Evolutionary conservation across 1,284 basidiomycete species (phyloP).

Genomic region (Puccinia hordei): DNA sequence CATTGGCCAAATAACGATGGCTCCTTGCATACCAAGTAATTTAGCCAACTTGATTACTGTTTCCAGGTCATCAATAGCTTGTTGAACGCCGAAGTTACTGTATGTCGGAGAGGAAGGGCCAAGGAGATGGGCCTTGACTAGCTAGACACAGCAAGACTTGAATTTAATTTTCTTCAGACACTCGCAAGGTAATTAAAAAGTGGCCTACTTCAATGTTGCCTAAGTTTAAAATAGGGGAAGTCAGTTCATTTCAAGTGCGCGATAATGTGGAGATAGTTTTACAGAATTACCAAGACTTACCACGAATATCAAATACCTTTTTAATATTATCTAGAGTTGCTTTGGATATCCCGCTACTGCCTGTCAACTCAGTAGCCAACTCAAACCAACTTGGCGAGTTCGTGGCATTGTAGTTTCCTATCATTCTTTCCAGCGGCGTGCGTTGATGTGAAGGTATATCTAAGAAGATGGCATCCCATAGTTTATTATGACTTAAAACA

Average conservation of each 20-base stretch:
- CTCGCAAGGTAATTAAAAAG: not conserved
- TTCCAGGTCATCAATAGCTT: conserved; percentile 61
- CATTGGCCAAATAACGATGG: conserved; percentile 63
- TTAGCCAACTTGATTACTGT: conserved; percentile 61
- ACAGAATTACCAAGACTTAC: not conserved
- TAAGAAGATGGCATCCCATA: conserved; percentile 43
- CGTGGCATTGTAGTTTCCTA: conserved; percentile 27
- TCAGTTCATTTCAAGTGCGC: not conserved
- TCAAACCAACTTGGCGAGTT: conserved; percentile 41
- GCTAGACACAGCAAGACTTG: conserved; percentile 1
- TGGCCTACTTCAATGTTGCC: conserved; percentile 32
- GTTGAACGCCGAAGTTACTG: conserved; percentile 54
- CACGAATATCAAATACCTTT: conserved; percentile 40
- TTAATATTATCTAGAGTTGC: conserved; percentile 27
- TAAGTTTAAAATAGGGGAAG: not conserved
- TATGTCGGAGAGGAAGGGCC: conserved; percentile 51
- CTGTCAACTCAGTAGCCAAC: conserved; percentile 19
- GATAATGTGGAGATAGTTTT: not conserved
- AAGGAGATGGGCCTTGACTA: conserved; percentile 36
- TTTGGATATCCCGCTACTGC: conserved; percentile 18
- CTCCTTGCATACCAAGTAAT: conserved; percentile 62
- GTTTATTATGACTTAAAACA: conserved; percentile 41
- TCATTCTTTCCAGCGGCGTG: conserved; percentile 15
- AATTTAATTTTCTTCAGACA: not conserved
- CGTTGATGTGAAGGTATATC: conserved; percentile 38